Percentiles rank a stretch among this genome's conserved stretches.
phyloP scores from a whole-genome alignment of 2,329 filamentous ascomycete species.

The Penicillium sp. region DNA sequence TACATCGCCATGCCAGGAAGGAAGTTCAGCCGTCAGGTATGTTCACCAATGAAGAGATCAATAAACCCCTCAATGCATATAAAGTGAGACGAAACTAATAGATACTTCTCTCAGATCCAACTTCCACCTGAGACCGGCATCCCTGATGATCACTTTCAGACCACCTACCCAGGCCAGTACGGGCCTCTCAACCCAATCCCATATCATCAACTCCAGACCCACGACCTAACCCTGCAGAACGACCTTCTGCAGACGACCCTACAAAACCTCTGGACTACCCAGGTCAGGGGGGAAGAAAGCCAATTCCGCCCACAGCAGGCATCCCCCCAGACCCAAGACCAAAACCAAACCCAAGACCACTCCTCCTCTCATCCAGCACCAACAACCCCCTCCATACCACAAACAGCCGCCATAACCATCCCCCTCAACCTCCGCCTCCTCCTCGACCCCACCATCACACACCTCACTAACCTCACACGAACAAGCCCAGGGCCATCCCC shows the following conservation, averaged over 20 bases:
- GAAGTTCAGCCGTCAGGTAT: conserved; percentile 29
- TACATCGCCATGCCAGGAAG: conserved; percentile 49
- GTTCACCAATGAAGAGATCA: not conserved
- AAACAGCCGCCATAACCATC: not conserved
- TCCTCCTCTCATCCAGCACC: not conserved
- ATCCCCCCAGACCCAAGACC: not conserved
- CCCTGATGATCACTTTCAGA: not conserved
- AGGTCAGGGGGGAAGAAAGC: not conserved
- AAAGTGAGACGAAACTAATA: not conserved
- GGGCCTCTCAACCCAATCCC: conserved; percentile 10
- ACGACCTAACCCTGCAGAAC: conserved; percentile 4
- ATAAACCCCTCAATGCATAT: not conserved
- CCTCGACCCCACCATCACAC: not conserved
- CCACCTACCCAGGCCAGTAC: conserved; percentile 7
- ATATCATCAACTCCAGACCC: conserved; percentile 7
- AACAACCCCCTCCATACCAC: not conserved
- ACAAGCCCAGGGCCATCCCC: not conserved
- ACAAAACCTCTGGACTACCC: not conserved
- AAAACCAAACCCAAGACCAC: not conserved
- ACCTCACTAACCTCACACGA: not conserved
- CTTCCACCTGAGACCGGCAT: conserved; percentile 10
- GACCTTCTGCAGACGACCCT: conserved; percentile 9
- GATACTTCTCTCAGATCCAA: conserved; percentile 9
- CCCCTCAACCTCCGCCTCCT: not conserved
- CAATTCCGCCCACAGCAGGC: not conserved